Evolutionary conservation across 208 protist species (phyloP).

Genomic region (Acanthamoeba lenticulata): DNA sequence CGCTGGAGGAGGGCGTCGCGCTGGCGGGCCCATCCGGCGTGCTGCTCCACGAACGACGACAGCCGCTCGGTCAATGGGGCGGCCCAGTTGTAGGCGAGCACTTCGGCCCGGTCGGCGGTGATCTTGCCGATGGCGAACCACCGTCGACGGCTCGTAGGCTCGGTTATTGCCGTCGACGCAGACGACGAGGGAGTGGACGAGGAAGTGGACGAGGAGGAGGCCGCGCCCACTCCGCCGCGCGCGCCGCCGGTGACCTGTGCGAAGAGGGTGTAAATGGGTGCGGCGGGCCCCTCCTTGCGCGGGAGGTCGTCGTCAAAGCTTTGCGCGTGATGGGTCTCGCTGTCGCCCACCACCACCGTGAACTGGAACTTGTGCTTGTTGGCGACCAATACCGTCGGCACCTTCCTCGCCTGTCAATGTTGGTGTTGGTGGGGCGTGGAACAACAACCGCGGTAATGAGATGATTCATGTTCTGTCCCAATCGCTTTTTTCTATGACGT

Average conservation of each 20-base stretch:
- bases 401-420: neutral
- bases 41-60: slow-evolving; percentile 35
- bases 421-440: neutral
- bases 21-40: slow-evolving; percentile 37
- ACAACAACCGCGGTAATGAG: no score
- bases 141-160: neutral
- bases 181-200: neutral
- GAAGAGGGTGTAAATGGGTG: neutral
- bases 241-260: neutral
- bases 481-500: no score
- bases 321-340: neutral
- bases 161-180: neutral
- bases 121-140: slow-evolving; percentile 44
- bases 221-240: neutral
- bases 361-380: slow-evolving; percentile 61
- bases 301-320: neutral
- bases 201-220: neutral
- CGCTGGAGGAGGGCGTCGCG: neutral
- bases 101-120: slow-evolving; percentile 6
- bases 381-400: slow-evolving; percentile 11
- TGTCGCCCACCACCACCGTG: slow-evolving; percentile 6
- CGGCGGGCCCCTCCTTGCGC: slow-evolving; percentile 4
- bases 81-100: slow-evolving; percentile 64
- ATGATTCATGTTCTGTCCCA: no score
- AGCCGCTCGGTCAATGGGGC: slow-evolving; percentile 42